Evolutionary conservation across 2,329 filamentous ascomycete genomes (phyloP).

Genomic region (Drechmeria coniospora): DNA sequence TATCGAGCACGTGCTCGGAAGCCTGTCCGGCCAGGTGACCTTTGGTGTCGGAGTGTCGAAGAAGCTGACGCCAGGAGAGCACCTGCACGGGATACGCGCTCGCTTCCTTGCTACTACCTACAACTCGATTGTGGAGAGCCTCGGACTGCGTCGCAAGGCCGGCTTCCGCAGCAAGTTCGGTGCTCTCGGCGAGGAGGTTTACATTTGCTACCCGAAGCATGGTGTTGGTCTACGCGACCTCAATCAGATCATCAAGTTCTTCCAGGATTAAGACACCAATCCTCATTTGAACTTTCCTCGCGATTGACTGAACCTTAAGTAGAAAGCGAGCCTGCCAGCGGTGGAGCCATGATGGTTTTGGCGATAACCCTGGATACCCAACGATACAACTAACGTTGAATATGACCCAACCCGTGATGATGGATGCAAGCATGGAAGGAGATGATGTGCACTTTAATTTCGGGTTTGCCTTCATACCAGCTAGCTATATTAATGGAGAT

Average conservation of each 20-base stretch:
- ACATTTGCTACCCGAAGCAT: slow-evolving; percentile 78
- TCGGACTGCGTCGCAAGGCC: slow-evolving; percentile 69
- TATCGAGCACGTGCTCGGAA: slow-evolving; percentile 51
- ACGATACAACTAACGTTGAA: no score
- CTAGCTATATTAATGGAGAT: no score
- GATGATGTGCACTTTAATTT: no score
- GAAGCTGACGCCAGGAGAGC: slow-evolving; percentile 62
- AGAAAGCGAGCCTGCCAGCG: no score
- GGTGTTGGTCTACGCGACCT: slow-evolving; percentile 71
- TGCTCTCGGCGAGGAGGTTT: slow-evolving; percentile 67
- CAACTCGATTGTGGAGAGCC: slow-evolving; percentile 64
- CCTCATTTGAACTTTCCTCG: no score
- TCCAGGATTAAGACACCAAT: slow-evolving; percentile 46
- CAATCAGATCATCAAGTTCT: slow-evolving; percentile 78
- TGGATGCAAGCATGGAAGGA: no score
- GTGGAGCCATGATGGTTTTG: no score
- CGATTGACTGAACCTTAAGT: no score
- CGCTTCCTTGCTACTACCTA: slow-evolving; percentile 75
- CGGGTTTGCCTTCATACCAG: no score
- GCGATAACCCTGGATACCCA: no score
- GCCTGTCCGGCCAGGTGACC: slow-evolving; percentile 46
- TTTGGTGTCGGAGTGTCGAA: slow-evolving; percentile 73
- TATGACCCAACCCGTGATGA: no score
- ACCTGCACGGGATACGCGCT: slow-evolving; percentile 65
- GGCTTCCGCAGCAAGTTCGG: slow-evolving; percentile 89